Base-by-base conservation (phyloP, 495 filamentous ascomycete species). In the Neurospora sp. region DNA sequence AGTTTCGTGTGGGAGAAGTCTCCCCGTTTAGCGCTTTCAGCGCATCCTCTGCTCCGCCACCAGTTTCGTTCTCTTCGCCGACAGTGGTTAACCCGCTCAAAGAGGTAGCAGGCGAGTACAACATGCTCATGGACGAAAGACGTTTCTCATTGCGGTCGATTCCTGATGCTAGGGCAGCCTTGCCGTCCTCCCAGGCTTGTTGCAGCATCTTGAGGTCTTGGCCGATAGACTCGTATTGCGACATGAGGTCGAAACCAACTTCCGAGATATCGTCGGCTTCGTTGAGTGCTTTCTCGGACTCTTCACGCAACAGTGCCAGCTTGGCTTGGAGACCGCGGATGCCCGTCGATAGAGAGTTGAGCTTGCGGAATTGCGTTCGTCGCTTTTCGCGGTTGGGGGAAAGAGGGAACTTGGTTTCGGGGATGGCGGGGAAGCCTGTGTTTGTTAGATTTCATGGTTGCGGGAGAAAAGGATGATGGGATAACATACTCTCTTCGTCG, bases 141-240 rank as follows among this genome's bases (percentile, higher is more conserved):
- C 88, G 85, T 73, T 90, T 90, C 78, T 92, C 89, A 74, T 90
- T 90, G 53, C 84, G 85, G 75, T 94, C 91, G 61, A 96, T 89
- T 72, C 89, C 93, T 53, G 87, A 88, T 44, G 91, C 86, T 65
- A 99, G 78, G 8, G 92, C 90, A 5, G 89, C 85, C 77, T 91
- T 94, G 9, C 94, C 95, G 39, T 91, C 84, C 80, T 97, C 94
- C 96, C 96, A 99, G 74, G 96, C 94, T 73, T 94, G 90, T 74
- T 95, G 89, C 61, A 99, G 85, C 53, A 87, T 88, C 78, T 89
- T 89, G 41, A 99, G 87, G 79, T 99, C 96, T 61, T 88, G 85
- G 8, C 96, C 96, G 74, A 99, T 95, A 20, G 94, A 94, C 37
- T 99, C 96, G 79, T 98, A 98, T 78, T 98, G 96, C 38, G 90